Conservation (phyloP, 208 protist genomes). For the Crithidia brevicula region DNA sequence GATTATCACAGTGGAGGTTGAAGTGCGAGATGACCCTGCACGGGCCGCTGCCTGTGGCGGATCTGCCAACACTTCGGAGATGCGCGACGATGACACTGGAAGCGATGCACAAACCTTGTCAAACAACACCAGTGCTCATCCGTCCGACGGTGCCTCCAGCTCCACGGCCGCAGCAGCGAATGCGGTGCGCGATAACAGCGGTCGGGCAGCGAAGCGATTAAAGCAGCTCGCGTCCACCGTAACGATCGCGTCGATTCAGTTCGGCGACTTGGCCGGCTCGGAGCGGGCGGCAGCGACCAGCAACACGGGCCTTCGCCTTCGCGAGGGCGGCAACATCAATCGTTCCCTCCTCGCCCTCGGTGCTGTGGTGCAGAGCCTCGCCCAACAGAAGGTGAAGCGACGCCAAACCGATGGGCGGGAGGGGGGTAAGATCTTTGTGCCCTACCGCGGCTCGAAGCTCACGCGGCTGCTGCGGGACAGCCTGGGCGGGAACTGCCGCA, state of each 20-base stretch:
- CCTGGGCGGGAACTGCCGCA: conserved; percentile 84
- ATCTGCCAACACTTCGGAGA: background rate
- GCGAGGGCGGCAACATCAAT: conserved; percentile 96
- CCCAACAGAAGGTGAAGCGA: conserved; percentile 31
- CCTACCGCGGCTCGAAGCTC: conserved; percentile 85
- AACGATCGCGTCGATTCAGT: conserved; percentile 82
- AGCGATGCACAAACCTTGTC: background rate
- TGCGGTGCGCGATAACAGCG: background rate
- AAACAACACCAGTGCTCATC: background rate
- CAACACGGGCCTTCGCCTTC: conserved; percentile 81
- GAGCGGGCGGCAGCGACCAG: conserved; percentile 85
- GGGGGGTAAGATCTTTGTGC: conserved; percentile 55
- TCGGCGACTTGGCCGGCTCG: conserved; percentile 90
- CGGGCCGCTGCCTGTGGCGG: background rate
- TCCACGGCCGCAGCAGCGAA: background rate
- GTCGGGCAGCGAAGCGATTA: background rate
- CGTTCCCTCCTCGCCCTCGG: conserved; percentile 93
- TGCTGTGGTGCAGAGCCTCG: conserved; percentile 92
- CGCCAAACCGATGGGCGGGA: conserved; percentile 23
- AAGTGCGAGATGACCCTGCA: conserved; percentile 39
- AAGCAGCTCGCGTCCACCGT: conserved; percentile 2
- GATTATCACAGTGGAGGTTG: conserved; percentile 86
- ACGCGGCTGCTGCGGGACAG: conserved; percentile 79
- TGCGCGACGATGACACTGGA: conserved; percentile 2
- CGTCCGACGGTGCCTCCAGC: background rate